Percentiles rank a stretch among this genome's conserved stretches.
Conservation (phyloP, 2,329 filamentous ascomycete genomes). For the Epichloe coenophiala region DNA sequence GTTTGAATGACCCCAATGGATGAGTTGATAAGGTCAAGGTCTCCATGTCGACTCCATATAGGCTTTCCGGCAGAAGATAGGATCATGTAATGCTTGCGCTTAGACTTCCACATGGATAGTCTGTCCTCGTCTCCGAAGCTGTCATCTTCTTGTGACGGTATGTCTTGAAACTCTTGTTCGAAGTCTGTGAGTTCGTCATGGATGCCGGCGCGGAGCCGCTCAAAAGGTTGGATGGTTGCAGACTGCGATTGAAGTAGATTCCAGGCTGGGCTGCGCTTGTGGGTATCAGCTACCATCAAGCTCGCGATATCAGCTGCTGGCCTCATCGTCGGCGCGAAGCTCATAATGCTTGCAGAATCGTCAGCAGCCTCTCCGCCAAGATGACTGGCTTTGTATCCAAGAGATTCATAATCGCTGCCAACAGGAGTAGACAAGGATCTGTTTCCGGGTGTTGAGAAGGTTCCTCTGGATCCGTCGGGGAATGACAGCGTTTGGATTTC, state of each 20-base stretch:
- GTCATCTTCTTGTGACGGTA: conserved; percentile 41
- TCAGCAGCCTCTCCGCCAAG: conserved; percentile 34
- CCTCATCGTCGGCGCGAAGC: conserved; percentile 49
- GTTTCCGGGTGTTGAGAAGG: conserved; percentile 33
- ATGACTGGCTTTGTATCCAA: conserved; percentile 17
- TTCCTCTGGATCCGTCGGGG: conserved; percentile 54
- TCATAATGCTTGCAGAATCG: conserved; percentile 53
- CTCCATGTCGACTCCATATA: conserved; percentile 90
- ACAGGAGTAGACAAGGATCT: conserved; percentile 23
- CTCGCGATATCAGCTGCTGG: conserved; percentile 65
- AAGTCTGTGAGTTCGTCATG: conserved; percentile 53
- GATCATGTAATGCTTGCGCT: conserved; percentile 95
- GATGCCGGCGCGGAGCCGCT: conserved; percentile 30
- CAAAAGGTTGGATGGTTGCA: conserved; percentile 46
- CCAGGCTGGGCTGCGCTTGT: conserved; percentile 55
- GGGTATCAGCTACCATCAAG: conserved; percentile 59
- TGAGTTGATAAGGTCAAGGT: conserved; percentile 76
- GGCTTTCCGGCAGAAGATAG: conserved; percentile 93
- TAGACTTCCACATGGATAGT: conserved; percentile 70
- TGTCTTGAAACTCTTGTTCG: conserved; percentile 61
- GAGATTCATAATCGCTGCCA: conserved; percentile 27
- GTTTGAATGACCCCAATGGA: conserved; percentile 95
- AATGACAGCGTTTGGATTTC: conserved; percentile 68
- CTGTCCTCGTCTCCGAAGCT: conserved; percentile 40
- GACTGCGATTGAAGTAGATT: conserved; percentile 51